Evolutionary conservation across 805 yeast genomes (phyloP).

Genomic region (Wickerhamiella vanderwaltii): DNA sequence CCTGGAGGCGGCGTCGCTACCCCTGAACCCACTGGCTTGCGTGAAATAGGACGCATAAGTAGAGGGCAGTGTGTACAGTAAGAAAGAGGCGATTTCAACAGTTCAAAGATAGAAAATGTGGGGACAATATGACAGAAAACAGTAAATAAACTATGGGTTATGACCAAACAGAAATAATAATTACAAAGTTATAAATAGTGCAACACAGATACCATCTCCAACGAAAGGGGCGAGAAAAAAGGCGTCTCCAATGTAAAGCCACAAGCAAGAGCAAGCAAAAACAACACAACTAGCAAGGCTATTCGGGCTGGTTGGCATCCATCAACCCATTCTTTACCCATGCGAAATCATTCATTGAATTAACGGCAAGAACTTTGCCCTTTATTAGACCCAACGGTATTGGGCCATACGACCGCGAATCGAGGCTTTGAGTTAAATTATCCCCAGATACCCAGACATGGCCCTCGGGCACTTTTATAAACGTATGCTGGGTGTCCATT

Average conservation of each 20-base stretch:
- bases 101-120: too few relatives aligned
- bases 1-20: slow-evolving; percentile 16
- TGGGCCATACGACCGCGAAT: slow-evolving; percentile 81
- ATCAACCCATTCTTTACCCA: slow-evolving; percentile 16
- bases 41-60: slow-evolving; percentile 13
- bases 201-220: too few relatives aligned
- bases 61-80: too few relatives aligned
- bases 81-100: too few relatives aligned
- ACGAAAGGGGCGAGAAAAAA: too few relatives aligned
- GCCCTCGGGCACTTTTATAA: slow-evolving; percentile 75
- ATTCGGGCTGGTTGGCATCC: too few relatives aligned
- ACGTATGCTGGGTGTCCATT: slow-evolving; percentile 32
- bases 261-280: too few relatives aligned
- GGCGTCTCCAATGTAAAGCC: too few relatives aligned
- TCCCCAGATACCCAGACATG: slow-evolving; percentile 98
- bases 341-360: slow-evolving; percentile 14
- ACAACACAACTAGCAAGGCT: background rate
- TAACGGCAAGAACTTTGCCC: slow-evolving; percentile 59
- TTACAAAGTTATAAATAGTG: too few relatives aligned
- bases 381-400: slow-evolving; percentile 77
- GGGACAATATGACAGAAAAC: too few relatives aligned
- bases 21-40: slow-evolving; percentile 23
- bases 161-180: too few relatives aligned
- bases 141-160: too few relatives aligned
- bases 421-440: slow-evolving; percentile 73